phyloP scores from a whole-genome alignment of 2,329 filamentous ascomycete genomes.

The Ceratocystis eucalypticola region DNA sequence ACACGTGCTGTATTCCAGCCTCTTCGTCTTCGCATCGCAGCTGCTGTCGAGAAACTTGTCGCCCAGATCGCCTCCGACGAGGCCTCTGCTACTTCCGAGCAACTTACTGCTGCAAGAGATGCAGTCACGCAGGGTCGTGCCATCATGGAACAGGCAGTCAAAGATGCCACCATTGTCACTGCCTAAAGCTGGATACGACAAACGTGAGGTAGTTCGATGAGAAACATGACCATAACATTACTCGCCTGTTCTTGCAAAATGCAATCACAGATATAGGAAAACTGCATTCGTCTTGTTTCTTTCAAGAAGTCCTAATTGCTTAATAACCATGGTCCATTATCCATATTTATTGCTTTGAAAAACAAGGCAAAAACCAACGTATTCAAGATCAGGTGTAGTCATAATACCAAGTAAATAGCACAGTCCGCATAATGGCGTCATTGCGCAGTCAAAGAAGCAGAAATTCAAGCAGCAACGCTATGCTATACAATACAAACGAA shows the following conservation, averaged over 20 bases:
- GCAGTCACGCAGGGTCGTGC: slow-evolving; percentile 38
- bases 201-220: neutral
- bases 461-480: neutral
- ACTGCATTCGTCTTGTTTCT: neutral
- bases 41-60: slow-evolving; percentile 60
- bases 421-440: neutral
- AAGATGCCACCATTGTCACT: slow-evolving; percentile 14
- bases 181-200: slow-evolving; percentile 4
- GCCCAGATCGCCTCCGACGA: slow-evolving; percentile 56
- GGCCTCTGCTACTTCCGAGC: slow-evolving; percentile 33
- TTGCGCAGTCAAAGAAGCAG: neutral
- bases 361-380: neutral
- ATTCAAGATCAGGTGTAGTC: neutral
- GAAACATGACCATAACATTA: neutral
- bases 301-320: neutral
- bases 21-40: slow-evolving; percentile 55
- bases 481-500: neutral
- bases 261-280: neutral
- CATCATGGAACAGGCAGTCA: slow-evolving; percentile 14
- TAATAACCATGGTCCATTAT: neutral
- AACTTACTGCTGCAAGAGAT: slow-evolving; percentile 43
- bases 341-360: neutral
- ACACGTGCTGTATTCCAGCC: slow-evolving; percentile 70
- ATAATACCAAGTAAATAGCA: neutral
- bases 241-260: neutral